These are phyloP conservation scores for Simmondsia chinensis DNA, from an alignment of 148 eudicot genomes.

Conservation along the genomic window DNA sequence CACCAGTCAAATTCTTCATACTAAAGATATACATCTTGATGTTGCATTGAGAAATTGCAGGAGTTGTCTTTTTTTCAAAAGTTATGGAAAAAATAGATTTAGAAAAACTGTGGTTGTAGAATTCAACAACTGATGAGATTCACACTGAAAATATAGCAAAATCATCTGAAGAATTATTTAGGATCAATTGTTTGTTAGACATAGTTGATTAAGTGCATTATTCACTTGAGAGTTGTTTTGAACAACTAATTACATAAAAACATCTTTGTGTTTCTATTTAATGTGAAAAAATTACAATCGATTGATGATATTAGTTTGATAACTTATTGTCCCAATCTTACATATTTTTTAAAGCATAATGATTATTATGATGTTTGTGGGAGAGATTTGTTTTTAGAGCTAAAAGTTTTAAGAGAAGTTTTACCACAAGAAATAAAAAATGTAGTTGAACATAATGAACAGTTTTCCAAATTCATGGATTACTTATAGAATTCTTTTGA, in stretches of 20 bases:
- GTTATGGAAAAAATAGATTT: constrained; percentile 12
- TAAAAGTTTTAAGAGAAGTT: background rate
- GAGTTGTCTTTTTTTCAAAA: constrained; percentile 3
- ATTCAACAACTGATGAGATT: constrained; percentile 8
- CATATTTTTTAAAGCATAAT: constrained; percentile 8
- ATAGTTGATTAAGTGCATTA: constrained; percentile 13
- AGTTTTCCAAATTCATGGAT: constrained; percentile 18
- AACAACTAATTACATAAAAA: constrained; percentile 15
- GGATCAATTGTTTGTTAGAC: constrained; percentile 6
- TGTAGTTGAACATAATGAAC: constrained; percentile 1
- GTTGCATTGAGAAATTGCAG: constrained; percentile 5
- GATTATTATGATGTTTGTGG: constrained; percentile 15
- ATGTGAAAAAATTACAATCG: background rate
- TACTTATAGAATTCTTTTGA: constrained; percentile 21
- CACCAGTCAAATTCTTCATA: background rate
- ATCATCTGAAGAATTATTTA: constrained; percentile 16
- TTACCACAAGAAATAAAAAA: constrained; percentile 4
- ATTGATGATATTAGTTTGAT: constrained; percentile 11
- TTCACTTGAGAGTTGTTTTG: constrained; percentile 14
- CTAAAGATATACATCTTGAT: constrained; percentile 1
- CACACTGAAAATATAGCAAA: background rate
- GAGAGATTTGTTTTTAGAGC: constrained; percentile 11
- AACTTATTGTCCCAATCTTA: constrained; percentile 10
- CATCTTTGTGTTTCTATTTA: constrained; percentile 13
- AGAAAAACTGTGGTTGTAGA: background rate